Evolutionary conservation across 192 early-diverging fungal genomes (phyloP).

Genomic region (Coemansia sp.): DNA sequence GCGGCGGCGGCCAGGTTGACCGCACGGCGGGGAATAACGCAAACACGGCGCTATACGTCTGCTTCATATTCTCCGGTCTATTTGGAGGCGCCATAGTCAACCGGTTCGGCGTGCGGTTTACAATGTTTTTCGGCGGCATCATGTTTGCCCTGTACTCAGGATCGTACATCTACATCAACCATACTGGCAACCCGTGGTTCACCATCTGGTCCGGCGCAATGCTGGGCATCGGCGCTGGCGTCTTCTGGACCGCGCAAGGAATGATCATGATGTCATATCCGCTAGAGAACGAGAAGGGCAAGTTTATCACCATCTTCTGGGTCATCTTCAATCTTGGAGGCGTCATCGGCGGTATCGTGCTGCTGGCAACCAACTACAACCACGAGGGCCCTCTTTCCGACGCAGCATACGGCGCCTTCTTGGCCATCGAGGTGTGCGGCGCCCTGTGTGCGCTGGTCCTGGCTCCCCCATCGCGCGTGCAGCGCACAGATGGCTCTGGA

Average conservation of each 20-base stretch:
- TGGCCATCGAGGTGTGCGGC: slow-evolving; percentile 66
- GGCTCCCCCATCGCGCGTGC: slow-evolving; percentile 57
- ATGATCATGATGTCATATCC: slow-evolving; percentile 83
- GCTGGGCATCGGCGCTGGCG: slow-evolving; percentile 16
- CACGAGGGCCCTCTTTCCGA: slow-evolving; percentile 56
- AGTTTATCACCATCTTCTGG: slow-evolving; percentile 80
- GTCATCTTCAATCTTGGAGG: slow-evolving; percentile 79
- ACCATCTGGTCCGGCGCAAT: slow-evolving; percentile 21
- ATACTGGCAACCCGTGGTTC: slow-evolving; percentile 55
- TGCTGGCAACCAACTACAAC: slow-evolving; percentile 73
- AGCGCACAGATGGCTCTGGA: slow-evolving; percentile 59
- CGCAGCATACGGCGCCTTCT: slow-evolving; percentile 66
- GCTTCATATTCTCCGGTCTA: slow-evolving; percentile 70
- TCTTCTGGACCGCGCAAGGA: slow-evolving; percentile 45
- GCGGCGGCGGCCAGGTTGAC: slow-evolving; percentile 64
- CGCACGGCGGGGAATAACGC: slow-evolving; percentile 62
- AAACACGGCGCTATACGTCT: slow-evolving; percentile 68
- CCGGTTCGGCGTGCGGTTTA: slow-evolving; percentile 59
- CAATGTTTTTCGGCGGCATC: slow-evolving; percentile 60
- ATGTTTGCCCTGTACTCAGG: slow-evolving; percentile 66
- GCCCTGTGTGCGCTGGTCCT: slow-evolving; percentile 57
- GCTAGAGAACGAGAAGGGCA: slow-evolving; percentile 74
- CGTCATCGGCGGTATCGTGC: slow-evolving; percentile 70
- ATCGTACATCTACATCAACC: slow-evolving; percentile 63
- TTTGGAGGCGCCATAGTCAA: slow-evolving; percentile 74